Base-by-base conservation (phyloP, 2,329 filamentous ascomycete species). In the Aspergillus oerlinghausenensis region DNA sequence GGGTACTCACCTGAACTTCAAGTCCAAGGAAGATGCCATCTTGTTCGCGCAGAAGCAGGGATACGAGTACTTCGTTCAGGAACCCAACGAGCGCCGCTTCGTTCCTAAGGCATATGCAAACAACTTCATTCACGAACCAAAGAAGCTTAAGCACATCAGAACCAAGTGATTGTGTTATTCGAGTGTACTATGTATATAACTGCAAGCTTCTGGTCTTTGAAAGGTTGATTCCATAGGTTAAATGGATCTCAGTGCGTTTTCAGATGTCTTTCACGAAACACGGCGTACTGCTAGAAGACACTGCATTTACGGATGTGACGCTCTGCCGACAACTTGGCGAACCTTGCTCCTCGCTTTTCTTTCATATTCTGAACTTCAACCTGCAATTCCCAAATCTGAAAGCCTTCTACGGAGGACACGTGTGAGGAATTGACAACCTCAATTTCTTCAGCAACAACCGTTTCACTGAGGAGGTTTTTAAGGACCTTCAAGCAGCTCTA, bases 61-160 rank as follows among this genome's bases (percentile, higher is more conserved):
- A 38, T 99, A 99, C 73, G 93, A 99, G 74, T 99, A 96, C 77
- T 97, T 94, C 74, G 92, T 99, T 25, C 94, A 97, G 81, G 94
- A 97, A 79, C 93, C 94, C 38, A 95, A 97, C 70, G 85, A 86
- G 76, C 86, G 94, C 71, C 89, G 88, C 70, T 88, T 97, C 67
- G 80, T 86, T 17, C 90, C 92, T 59, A 99, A 99, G 85, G 89
- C 90, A 10, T 99, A 99, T 75, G 93, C 94, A 59, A 95, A 96
- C 77, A 96, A 97, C 80, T 99, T 97, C 77, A 72, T 92, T 62
- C 92, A 95, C 80, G 86, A 86, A 60, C 80, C 89, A 11, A 88
- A 85, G 76, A 94, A 93, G 84, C 80, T 97, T 73, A 97, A 97
- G 83, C 84, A 88, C 69, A 85, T 92, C 73, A 84, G 88, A 69